phyloP scores from a whole-genome alignment of 2,329 filamentous ascomycete genomes.

The Catunica adiposa region DNA sequence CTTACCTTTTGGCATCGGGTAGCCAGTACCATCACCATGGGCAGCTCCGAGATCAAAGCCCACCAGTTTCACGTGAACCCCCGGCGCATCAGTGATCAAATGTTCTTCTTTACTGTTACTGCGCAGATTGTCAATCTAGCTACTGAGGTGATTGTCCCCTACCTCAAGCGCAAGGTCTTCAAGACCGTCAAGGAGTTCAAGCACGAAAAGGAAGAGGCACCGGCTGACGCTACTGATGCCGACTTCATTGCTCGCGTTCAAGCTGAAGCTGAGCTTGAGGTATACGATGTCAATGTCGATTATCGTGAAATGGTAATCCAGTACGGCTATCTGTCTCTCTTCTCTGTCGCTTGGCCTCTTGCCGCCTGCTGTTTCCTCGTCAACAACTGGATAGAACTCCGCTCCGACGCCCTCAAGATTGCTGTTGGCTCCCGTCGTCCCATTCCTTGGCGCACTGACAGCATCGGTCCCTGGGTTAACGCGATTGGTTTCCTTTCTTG shows the following conservation, averaged over 20 bases:
- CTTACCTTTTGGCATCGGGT: slow-evolving; percentile 65
- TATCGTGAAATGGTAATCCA: slow-evolving; percentile 89
- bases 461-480: slow-evolving; percentile 83
- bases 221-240: slow-evolving; percentile 56
- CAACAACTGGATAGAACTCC: slow-evolving; percentile 93
- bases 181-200: slow-evolving; percentile 60
- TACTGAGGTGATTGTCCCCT: slow-evolving; percentile 72
- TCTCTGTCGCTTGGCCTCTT: slow-evolving; percentile 90
- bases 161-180: slow-evolving; percentile 61
- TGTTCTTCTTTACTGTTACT: slow-evolving; percentile 91
- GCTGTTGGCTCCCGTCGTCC: slow-evolving; percentile 77
- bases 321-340: slow-evolving; percentile 72
- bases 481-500: slow-evolving; percentile 80
- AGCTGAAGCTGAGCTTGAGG: slow-evolving; percentile 61
- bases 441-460: slow-evolving; percentile 77
- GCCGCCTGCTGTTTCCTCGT: slow-evolving; percentile 74
- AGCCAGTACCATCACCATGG: slow-evolving; percentile 57
- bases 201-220: slow-evolving; percentile 30
- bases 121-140: slow-evolving; percentile 79
- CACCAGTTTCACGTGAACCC: slow-evolving; percentile 67
- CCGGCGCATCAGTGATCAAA: slow-evolving; percentile 67
- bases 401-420: slow-evolving; percentile 88
- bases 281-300: slow-evolving; percentile 80
- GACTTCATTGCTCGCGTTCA: slow-evolving; percentile 68
- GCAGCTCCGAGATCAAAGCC: slow-evolving; percentile 52